Percentiles rank a stretch among this genome's conserved stretches.
Evolutionary conservation across 1,139 yeast species (phyloP).

Genomic region (Pichia sp.): DNA sequence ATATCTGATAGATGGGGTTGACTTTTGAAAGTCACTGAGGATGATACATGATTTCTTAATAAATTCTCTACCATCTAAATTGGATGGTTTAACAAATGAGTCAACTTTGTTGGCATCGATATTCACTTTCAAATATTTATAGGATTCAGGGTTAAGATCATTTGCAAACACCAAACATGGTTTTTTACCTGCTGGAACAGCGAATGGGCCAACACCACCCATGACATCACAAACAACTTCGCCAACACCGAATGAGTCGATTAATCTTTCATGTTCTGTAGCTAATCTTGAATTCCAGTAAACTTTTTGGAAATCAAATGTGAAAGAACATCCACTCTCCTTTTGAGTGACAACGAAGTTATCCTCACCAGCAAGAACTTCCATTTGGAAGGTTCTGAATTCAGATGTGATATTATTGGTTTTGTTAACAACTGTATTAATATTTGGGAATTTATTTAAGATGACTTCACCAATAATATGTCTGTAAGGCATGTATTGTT

Average conservation of each 20-base stretch:
- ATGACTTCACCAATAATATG: constrained; percentile 84
- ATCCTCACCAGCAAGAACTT: constrained; percentile 80
- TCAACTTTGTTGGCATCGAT: constrained; percentile 61
- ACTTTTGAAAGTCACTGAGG: constrained; percentile 4
- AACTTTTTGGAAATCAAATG: constrained; percentile 87
- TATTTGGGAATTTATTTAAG: constrained; percentile 77
- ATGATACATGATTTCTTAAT: constrained; percentile 60
- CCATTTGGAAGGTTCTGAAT: constrained; percentile 92
- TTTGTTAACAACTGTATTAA: constrained; percentile 94
- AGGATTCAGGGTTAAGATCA: constrained; percentile 90
- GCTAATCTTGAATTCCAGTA: constrained; percentile 97
- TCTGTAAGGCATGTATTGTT: constrained; percentile 83
- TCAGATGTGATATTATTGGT: constrained; percentile 82
- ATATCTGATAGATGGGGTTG: constrained; percentile 21
- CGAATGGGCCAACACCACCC: constrained; percentile 99
- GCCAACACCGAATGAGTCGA: constrained; percentile 59
- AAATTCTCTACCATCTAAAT: constrained; percentile 82
- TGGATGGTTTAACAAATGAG: constrained; percentile 59
- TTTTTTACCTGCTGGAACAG: constrained; percentile 92
- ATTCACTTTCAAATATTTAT: constrained; percentile 64
- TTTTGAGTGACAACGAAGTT: constrained; percentile 80
- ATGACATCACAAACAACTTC: constrained; percentile 86
- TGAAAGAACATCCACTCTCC: constrained; percentile 84
- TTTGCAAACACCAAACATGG: constrained; percentile 81
- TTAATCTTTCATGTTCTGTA: constrained; percentile 88